phyloP scores from a whole-genome alignment of 306 rosid genomes.

The Potentilla sterilis region DNA sequence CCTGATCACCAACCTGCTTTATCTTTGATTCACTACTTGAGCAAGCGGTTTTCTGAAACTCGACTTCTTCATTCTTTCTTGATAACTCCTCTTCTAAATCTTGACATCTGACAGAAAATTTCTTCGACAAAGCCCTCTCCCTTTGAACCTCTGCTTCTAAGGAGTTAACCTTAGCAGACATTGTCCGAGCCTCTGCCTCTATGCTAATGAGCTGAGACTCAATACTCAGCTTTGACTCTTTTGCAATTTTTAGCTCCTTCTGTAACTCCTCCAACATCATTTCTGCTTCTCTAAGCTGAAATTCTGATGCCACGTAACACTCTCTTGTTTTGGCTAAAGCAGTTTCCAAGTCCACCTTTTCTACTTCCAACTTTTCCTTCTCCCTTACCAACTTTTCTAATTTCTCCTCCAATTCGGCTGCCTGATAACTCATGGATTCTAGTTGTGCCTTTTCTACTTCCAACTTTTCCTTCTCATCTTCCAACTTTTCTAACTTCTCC shows the following conservation, averaged over 20 bases:
- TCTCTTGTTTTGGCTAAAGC: constrained; percentile 55
- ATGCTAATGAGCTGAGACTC: constrained; percentile 63
- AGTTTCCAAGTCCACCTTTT: constrained; percentile 34
- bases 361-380: constrained; percentile 30
- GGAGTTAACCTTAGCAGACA: constrained; percentile 48
- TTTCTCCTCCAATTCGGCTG: constrained; percentile 33
- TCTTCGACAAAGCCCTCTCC: constrained; percentile 51
- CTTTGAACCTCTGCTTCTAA: constrained; percentile 59
- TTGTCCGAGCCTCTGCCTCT: constrained; percentile 56
- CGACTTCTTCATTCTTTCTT: constrained; percentile 53
- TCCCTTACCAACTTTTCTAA: constrained; percentile 55
- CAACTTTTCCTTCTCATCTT: constrained; percentile 40
- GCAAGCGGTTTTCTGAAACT: constrained; percentile 38
- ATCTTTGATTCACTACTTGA: constrained; percentile 57
- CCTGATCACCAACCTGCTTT: constrained; percentile 64
- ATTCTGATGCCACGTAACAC: constrained; percentile 46
- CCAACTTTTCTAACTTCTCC: constrained; percentile 50
- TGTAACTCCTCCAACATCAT: constrained; percentile 59
- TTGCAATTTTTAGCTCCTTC: constrained; percentile 48
- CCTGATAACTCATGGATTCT: constrained; percentile 14
- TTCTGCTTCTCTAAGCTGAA: constrained; percentile 54
- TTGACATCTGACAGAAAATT: constrained; percentile 47
- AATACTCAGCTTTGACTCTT: constrained; percentile 50
- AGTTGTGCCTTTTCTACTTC: constrained; percentile 27
- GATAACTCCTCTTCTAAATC: constrained; percentile 57